phyloP scores from a whole-genome alignment of 208 protist species.

The Endotrypanum monterogeii region DNA sequence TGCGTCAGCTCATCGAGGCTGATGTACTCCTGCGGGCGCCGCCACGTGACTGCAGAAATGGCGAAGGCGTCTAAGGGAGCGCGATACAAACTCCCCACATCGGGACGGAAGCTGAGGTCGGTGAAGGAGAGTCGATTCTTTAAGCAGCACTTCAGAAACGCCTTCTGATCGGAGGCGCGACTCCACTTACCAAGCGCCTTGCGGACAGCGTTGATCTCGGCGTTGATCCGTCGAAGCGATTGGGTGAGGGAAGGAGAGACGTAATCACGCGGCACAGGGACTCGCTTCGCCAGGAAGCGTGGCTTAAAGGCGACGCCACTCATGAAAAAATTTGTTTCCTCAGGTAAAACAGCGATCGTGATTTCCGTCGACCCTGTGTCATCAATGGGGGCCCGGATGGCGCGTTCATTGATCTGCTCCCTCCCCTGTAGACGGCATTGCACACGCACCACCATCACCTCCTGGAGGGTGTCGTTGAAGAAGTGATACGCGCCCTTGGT shows the following conservation, averaged over 20 bases:
- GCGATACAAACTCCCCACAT: conserved; percentile 34
- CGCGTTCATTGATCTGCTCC: conserved; percentile 42
- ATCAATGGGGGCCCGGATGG: conserved; percentile 21
- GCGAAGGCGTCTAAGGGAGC: conserved; percentile 26
- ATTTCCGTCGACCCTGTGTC: conserved; percentile 34
- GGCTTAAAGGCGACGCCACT: conserved; percentile 30
- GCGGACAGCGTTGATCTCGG: conserved; percentile 33
- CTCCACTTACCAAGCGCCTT: conserved; percentile 36
- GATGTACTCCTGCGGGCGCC: conserved; percentile 52
- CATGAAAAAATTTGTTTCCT: conserved; percentile 60
- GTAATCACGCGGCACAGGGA: conserved; percentile 43
- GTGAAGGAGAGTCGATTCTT: conserved; percentile 46
- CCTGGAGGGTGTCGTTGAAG: conserved; percentile 75
- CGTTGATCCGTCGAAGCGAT: conserved; percentile 33
- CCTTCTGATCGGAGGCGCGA: conserved; percentile 34
- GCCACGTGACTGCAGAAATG: conserved; percentile 42
- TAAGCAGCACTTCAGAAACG: conserved; percentile 46
- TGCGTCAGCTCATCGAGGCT: conserved; percentile 33
- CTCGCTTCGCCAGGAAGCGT: conserved; percentile 43
- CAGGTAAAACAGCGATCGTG: conserved; percentile 51
- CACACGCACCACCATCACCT: conserved; percentile 63
- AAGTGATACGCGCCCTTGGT: conserved; percentile 48
- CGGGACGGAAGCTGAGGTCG: conserved; percentile 55
- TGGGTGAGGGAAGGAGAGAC: conserved; percentile 38
- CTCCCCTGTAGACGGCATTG: conserved; percentile 33